Evolutionary conservation across 1,284 basidiomycete genomes (phyloP).

Genomic region (Papiliotrema nemorosa): DNA sequence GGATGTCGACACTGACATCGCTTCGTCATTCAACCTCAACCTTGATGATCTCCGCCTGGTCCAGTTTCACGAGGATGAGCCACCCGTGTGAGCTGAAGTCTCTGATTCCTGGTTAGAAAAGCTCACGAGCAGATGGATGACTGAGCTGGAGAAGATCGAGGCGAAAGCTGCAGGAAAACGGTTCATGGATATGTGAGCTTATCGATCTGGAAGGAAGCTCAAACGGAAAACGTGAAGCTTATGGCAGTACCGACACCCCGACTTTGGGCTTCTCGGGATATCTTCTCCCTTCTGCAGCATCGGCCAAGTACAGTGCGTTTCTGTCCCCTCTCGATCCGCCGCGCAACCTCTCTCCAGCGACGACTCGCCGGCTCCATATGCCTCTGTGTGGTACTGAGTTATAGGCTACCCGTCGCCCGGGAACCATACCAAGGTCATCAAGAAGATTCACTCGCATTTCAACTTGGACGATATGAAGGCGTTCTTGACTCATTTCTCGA

Average conservation of each 20-base stretch:
- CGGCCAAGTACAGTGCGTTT: constrained; percentile 40
- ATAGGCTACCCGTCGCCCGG: constrained; percentile 42
- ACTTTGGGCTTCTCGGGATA: constrained; percentile 48
- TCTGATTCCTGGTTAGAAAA: neutral
- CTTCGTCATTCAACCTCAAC: constrained; percentile 53
- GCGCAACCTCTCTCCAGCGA: no score
- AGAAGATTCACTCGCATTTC: constrained; percentile 34
- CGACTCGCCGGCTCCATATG: no score
- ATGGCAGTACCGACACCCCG: constrained; percentile 67
- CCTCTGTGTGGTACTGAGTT: no score
- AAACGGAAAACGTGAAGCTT: no score
- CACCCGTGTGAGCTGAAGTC: constrained; percentile 50
- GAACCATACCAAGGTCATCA: constrained; percentile 37
- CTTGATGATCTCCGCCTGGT: constrained; percentile 68
- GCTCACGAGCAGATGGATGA: constrained; percentile 59
- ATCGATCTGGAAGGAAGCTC: no score
- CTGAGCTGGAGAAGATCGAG: constrained; percentile 80
- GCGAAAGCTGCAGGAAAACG: constrained; percentile 60
- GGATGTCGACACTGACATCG: neutral
- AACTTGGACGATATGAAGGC: constrained; percentile 51
- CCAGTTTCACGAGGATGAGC: constrained; percentile 62
- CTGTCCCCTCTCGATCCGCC: neutral
- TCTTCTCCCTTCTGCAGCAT: constrained; percentile 33
- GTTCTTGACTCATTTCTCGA: constrained; percentile 67
- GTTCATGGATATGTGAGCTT: constrained; percentile 81